These are phyloP conservation scores for Linaria vulgaris DNA, from an alignment of 257 asterid species.

Conservation along the genomic window DNA sequence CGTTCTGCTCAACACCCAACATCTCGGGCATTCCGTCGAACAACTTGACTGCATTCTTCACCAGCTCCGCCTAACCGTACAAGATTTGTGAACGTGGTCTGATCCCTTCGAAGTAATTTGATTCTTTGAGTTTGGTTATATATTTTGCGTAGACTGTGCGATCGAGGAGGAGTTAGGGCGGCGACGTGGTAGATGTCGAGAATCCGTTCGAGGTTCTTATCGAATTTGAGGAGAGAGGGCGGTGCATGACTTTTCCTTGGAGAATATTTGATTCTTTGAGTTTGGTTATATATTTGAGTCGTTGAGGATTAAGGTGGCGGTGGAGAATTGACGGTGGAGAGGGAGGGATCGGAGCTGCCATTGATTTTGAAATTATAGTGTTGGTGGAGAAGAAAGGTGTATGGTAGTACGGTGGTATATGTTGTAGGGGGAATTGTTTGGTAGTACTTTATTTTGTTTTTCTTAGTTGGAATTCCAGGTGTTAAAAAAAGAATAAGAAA, in stretches of 20 bases:
- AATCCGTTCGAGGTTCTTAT: slow-evolving; percentile 77
- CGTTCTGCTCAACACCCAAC: slow-evolving; percentile 46
- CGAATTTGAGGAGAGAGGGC: slow-evolving; percentile 66
- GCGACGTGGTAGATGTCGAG: slow-evolving; percentile 74
- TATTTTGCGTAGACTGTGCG: slow-evolving; percentile 63
- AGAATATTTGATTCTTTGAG: slow-evolving; percentile 36
- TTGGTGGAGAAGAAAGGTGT: not conserved
- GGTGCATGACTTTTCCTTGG: slow-evolving; percentile 63
- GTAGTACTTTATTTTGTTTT: too few relatives aligned
- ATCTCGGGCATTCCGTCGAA: slow-evolving; percentile 60
- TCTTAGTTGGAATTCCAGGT: too few relatives aligned
- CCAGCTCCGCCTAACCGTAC: slow-evolving; percentile 72
- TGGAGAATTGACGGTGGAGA: slow-evolving; percentile 43
- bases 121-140: slow-evolving; percentile 48
- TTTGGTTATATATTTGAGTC: too few relatives aligned
- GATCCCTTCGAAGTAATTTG: slow-evolving; percentile 47
- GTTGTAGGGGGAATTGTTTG: too few relatives aligned
- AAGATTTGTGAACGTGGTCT: slow-evolving; percentile 57
- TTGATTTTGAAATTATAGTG: slow-evolving; percentile 28
- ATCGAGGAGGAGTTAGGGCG: slow-evolving; percentile 67
- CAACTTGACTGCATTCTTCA: slow-evolving; percentile 50
- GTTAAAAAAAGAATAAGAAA: too few relatives aligned
- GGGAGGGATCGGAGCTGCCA: slow-evolving; percentile 53
- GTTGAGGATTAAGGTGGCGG: slow-evolving; percentile 41
- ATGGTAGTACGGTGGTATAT: too few relatives aligned